Base-by-base conservation (phyloP, 176 grass and related monocot species). In the Rhynchospora breviuscula region DNA sequence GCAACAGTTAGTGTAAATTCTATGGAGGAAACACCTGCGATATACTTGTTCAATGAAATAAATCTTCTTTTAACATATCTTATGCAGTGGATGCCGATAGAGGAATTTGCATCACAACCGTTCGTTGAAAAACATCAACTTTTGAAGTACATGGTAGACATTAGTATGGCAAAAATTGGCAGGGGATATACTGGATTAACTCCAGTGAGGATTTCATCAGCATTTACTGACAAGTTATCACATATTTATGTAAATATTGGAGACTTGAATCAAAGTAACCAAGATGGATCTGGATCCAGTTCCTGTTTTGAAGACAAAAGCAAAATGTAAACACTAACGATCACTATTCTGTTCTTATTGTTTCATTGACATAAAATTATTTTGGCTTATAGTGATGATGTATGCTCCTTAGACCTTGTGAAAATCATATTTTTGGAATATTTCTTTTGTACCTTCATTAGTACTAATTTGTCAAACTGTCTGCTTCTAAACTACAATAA, bases 51-150 rank as follows among this genome's bases (percentile, higher is more conserved):
- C 40, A 79, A 43, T 60, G 15, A 14, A 61, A 31, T 83, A 60
- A 59, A 51, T 26, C 33, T 83, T 22, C 45, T 79, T 63, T 64
- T 35, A 53, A 62, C 23, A 26, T 87, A 18, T 84, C 10, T 57
- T 45, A 80, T 93, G 69, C 86, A 99, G 96, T 99, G 96, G 96
- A 91, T 99, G 88, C 89, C 93, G 8, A 76, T 99, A 26, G 91
- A 99, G 48, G 86, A 99, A 86, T 99, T 93, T 73, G 85, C 86
- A 23, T 87, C 84, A 3, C 96, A 99, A 63, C 91, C 96, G 10
- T 95, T 99, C 77, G 77, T 95, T 17, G 76, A 95, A 82, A 90
- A 95, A 66, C 89, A 99, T 58, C 93, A 99, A 59, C 69, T 99
- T 11, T 85, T 88, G 80, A 98, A 90, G 78, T 91, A 99, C 56